Evolutionary conservation across 1,284 basidiomycete species (phyloP), one percentile per base, ranked within the genome.

Genomic region (Cryptococcus sp.): DNA sequence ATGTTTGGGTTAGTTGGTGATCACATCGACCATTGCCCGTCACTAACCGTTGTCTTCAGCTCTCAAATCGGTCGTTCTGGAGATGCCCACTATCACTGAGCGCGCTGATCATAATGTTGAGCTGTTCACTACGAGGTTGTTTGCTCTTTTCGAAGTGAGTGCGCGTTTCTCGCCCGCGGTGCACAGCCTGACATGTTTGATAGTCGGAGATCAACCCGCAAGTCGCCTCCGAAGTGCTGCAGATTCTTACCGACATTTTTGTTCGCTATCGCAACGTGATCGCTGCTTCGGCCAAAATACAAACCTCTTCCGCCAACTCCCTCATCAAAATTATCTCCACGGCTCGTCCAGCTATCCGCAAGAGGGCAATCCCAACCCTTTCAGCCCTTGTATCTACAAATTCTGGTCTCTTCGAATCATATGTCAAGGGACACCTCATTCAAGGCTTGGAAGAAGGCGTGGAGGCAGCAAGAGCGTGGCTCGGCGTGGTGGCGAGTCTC

Each of bases 21-120:
- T 17, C 41, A 10, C 3, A 1, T 13, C 42, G 5, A 23, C 45
- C 23, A 4, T 13, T 20, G 17, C 13, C 64, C 56, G 17, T 53
- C 49, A 56, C 53, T 41, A 41, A 17, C 42, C 31, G 19, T 15
- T 40, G 19, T 11, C 5, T 42, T 19, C 66, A 93, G 92, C 93
- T 3, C 83, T 99, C 65, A 98, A 97, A 80, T 95, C 92, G 1
- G 93, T 98, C 68, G 92, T 93, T 0, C 84, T 88, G 17, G 92
- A 96, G 76, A 83, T 98, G 56, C 89, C 91, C 3, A 83, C 84
- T 8, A 88, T 90, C 55, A 88, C 89, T 50, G 86, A 86, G 65
- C 86, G 93, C 54, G 89, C 90, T 2, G 82, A 82, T 1, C 87
- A 86, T 41, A 88, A 89, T n/a, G 91, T 90, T 69, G 86, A 86